Conservation (phyloP, 1,284 basidiomycete species). For the Fomitiporia mediterranea region DNA sequence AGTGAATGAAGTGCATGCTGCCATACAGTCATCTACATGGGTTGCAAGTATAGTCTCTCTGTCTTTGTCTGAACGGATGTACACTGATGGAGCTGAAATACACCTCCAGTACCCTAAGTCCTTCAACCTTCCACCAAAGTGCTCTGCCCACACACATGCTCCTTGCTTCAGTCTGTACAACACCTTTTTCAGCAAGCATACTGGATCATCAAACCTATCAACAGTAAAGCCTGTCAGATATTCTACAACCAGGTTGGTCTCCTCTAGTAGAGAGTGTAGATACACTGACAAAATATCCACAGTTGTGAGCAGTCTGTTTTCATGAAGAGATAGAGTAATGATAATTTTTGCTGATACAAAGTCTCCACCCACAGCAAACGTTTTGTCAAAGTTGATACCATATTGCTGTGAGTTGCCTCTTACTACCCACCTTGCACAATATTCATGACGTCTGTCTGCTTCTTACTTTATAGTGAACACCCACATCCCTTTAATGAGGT, state of each 20-base stretch:
- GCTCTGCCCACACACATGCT: not conserved
- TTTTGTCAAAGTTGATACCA: not conserved
- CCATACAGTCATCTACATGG: slow-evolving; percentile 9
- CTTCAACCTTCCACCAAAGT: not conserved
- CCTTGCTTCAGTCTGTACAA: slow-evolving; percentile 6
- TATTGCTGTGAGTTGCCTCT: slow-evolving; percentile 27
- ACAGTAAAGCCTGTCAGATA: not conserved
- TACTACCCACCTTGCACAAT: slow-evolving; percentile 24
- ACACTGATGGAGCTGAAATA: not conserved
- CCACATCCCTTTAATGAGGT: slow-evolving; percentile 20
- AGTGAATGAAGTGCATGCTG: not conserved
- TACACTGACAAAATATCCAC: slow-evolving; percentile 2
- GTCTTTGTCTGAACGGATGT: not conserved
- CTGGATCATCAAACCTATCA: not conserved
- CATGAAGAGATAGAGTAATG: not conserved
- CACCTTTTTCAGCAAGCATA: not conserved
- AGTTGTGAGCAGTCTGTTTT: not conserved
- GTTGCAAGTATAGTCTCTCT: slow-evolving; percentile 4
- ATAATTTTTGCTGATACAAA: not conserved
- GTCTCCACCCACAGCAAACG: not conserved
- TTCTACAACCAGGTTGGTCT: not conserved
- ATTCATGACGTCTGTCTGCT: slow-evolving; percentile 22
- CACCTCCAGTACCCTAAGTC: not conserved
- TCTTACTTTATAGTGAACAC: slow-evolving; percentile 25
- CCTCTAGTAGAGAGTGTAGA: not conserved